Evolutionary conservation across 805 yeast species (phyloP), one percentile per base, ranked within the genome.

Genomic region (Candida schatavii): DNA sequence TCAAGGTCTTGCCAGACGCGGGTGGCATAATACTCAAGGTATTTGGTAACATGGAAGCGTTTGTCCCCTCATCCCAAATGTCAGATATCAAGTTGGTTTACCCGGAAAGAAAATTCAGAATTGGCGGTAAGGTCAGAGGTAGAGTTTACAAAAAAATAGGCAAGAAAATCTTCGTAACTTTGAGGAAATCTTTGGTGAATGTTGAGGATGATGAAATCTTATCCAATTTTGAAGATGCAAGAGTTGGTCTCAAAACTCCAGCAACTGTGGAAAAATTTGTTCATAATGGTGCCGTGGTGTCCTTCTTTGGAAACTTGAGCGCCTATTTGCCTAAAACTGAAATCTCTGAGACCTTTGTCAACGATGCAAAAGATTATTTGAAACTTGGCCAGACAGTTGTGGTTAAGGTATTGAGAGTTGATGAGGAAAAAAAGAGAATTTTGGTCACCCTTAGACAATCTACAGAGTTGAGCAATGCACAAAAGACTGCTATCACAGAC

Each of bases 91-190:
- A 81, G 57, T 71, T 91, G 48, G 79, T 80, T 2, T 84, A 91
- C 56, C 99, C 99, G 4, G 98, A 93, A 64, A 78, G 93, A 70
- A 88, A 88, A 55, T 91, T 83, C 73, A 87, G 86, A 62, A 80
- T 83, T 34, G 98, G 97, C 9, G 70, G 84, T 33, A 85, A 82
- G 50, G 87, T 88, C 23, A 85, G 76, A 52, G 93, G 83, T 47
- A 78, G 95, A 65, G 76, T 88, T 10, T 62, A 88, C 49, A 72
- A 64, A 40, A 72, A 77, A 18, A 65, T 74, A 34, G 75, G 73
- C 25, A 56, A 66, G 25, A 77, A 73, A 37, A 66, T 89, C 34
- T 63, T 69, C 29, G 69, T 88, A 18, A 86, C 98, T 2, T 63
- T 90, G 52, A 89, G 89, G 62, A 95, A 90, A 64, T 80, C 96